These are phyloP conservation scores for Ustilago tritici DNA, from an alignment of 1,284 basidiomycete genomes.

Conservation along the genomic window DNA sequence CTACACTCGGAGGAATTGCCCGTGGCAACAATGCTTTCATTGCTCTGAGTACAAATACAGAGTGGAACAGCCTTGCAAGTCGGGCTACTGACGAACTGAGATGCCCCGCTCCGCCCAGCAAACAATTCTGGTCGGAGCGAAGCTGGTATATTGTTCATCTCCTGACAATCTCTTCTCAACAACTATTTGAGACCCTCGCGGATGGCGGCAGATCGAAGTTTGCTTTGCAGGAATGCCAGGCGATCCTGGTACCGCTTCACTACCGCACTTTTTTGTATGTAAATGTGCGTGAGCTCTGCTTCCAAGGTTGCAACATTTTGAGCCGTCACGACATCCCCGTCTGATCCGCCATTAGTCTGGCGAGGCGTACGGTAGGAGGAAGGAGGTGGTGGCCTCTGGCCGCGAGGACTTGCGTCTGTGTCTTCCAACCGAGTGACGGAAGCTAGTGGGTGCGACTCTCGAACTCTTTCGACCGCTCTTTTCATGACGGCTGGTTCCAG, in stretches of 20 bases:
- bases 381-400: slow-evolving; percentile 16
- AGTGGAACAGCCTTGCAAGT: background rate
- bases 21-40: background rate
- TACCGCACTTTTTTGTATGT: slow-evolving; percentile 38
- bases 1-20: background rate
- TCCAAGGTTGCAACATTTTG: slow-evolving; percentile 26
- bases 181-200: slow-evolving; percentile 54
- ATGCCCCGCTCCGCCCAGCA: background rate
- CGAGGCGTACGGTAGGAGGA: slow-evolving; percentile 30
- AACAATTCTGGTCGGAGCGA: background rate
- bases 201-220: slow-evolving; percentile 52
- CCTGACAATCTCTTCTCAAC: background rate
- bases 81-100: background rate
- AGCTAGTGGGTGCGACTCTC: slow-evolving; percentile 14
- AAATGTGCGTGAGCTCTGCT: slow-evolving; percentile 40
- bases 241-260: slow-evolving; percentile 56
- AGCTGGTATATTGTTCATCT: slow-evolving; percentile 12
- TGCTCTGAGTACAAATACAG: slow-evolving; percentile 12
- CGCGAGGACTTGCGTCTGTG: background rate
- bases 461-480: slow-evolving; percentile 11
- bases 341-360: background rate
- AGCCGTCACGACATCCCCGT: background rate
- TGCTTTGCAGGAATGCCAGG: slow-evolving; percentile 54
- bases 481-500: slow-evolving; percentile 20
- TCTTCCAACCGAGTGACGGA: slow-evolving; percentile 8